Evolutionary conservation across 225 moss, liverwort and hornwort species (phyloP).

Genomic region (Bryum argenteum): DNA sequence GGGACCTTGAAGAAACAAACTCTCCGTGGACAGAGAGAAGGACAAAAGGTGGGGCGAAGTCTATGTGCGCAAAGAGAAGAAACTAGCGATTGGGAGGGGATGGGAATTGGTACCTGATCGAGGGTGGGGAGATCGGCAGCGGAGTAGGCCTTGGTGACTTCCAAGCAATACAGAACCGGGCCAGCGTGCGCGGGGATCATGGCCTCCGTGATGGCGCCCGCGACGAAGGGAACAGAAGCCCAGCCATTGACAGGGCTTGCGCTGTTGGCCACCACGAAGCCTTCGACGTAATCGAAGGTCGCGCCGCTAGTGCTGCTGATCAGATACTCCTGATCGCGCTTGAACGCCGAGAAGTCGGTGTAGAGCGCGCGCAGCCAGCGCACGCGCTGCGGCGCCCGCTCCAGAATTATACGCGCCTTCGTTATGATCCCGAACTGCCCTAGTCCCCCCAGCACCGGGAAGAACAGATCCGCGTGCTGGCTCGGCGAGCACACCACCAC

Average conservation of each 20-base stretch:
- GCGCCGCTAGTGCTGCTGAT: slow-evolving; percentile 38
- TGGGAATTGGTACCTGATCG: slow-evolving; percentile 47
- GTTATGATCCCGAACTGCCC: slow-evolving; percentile 97
- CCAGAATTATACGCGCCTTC: slow-evolving; percentile 70
- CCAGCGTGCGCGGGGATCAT: slow-evolving; percentile 53
- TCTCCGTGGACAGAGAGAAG: too few relatives aligned
- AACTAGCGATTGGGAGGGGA: too few relatives aligned
- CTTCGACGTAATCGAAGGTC: slow-evolving; percentile 79
- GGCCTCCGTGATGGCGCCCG: slow-evolving; percentile 33
- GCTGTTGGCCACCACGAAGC: slow-evolving; percentile 78
- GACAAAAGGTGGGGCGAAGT: too few relatives aligned
- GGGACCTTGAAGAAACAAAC: too few relatives aligned
- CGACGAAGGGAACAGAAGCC: slow-evolving; percentile 71
- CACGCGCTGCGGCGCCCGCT: slow-evolving; percentile 66
- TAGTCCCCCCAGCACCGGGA: slow-evolving; percentile 77
- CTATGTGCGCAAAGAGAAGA: too few relatives aligned
- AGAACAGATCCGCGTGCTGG: slow-evolving; percentile 65
- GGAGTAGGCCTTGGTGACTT: slow-evolving; percentile 47
- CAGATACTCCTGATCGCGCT: slow-evolving; percentile 67
- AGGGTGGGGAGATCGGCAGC: slow-evolving; percentile 44
- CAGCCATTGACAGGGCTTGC: slow-evolving; percentile 57
- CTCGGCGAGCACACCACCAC: slow-evolving; percentile 63
- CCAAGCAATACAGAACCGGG: slow-evolving; percentile 64
- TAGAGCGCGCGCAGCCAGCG: slow-evolving; percentile 87
- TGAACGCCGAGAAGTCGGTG: slow-evolving; percentile 74